Conservation (phyloP, 331 rosid species). For the Quercus lobata region DNA sequence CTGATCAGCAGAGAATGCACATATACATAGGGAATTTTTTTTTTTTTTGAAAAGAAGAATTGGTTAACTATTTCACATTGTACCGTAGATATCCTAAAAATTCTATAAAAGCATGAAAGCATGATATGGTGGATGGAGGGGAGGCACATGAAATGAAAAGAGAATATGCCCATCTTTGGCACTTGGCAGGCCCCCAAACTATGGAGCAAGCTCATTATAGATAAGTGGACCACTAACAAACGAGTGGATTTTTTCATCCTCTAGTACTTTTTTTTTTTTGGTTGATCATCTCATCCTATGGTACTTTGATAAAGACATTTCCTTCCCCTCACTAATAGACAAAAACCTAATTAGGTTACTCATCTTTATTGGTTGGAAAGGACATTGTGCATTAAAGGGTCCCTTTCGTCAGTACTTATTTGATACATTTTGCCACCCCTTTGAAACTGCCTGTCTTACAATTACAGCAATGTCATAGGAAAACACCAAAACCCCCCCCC, state of each 20-base stretch:
- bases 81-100: too few species aligned
- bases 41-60: too few species aligned
- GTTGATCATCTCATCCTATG: neutral
- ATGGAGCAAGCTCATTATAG: conserved; percentile 21
- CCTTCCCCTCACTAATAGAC: conserved; percentile 4
- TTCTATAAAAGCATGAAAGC: too few species aligned
- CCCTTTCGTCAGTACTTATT: neutral
- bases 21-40: too few species aligned
- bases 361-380: conserved; percentile 5
- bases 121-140: too few species aligned
- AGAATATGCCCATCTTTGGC: conserved; percentile 24
- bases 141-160: neutral
- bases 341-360: conserved; percentile 7
- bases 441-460: too few species aligned
- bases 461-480: too few species aligned
- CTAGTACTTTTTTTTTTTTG: neutral
- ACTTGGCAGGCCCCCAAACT: conserved; percentile 13
- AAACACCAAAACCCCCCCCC: too few species aligned
- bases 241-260: conserved; percentile 5
- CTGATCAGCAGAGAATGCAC: conserved; percentile 17
- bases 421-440: neutral
- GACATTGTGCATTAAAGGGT: conserved; percentile 5
- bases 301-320: conserved; percentile 20
- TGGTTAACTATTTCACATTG: too few species aligned
- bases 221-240: conserved; percentile 37